These are phyloP conservation scores for Hypomontagnella submonticulosa DNA, from an alignment of 495 filamentous ascomycete genomes.

Conservation along the genomic window DNA sequence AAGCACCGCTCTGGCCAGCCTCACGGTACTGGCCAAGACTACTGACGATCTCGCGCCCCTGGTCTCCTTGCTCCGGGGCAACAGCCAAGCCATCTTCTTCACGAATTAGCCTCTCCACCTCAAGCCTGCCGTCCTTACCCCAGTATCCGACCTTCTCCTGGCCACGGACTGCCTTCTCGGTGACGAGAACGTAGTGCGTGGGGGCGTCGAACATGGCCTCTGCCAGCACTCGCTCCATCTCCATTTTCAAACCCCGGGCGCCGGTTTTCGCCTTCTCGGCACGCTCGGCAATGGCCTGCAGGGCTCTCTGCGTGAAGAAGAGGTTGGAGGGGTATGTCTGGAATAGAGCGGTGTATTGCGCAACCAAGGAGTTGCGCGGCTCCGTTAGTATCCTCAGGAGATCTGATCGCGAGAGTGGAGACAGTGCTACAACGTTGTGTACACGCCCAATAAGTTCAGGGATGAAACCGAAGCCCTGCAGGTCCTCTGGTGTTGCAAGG, in stretches of 20 bases:
- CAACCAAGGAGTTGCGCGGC: constrained; percentile 84
- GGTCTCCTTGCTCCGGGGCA: constrained; percentile 40
- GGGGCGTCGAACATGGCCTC: constrained; percentile 95
- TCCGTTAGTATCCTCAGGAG: constrained; percentile 91
- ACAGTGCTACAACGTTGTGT: constrained; percentile 85
- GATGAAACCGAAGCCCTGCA: constrained; percentile 93
- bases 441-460: constrained; percentile 93
- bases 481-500: constrained; percentile 80
- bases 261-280: constrained; percentile 84
- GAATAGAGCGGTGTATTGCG: constrained; percentile 88
- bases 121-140: constrained; percentile 61
- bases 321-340: constrained; percentile 84
- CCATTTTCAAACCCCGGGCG: constrained; percentile 85
- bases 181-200: constrained; percentile 73
- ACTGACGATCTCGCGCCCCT: constrained; percentile 30
- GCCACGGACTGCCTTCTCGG: constrained; percentile 73
- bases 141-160: constrained; percentile 65
- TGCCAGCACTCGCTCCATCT: constrained; percentile 85
- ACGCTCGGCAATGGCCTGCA: constrained; percentile 80
- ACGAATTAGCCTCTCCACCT: constrained; percentile 64
- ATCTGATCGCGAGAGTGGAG: constrained; percentile 79
- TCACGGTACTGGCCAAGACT: constrained; percentile 54
- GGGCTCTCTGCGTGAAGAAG: constrained; percentile 80
- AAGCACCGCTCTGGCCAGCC: constrained; percentile 59
- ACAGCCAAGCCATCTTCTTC: constrained; percentile 59